Evolutionary conservation across 805 yeast genomes (phyloP), one percentile per base, ranked within the genome.

Genomic region (Candida lessepsii): DNA sequence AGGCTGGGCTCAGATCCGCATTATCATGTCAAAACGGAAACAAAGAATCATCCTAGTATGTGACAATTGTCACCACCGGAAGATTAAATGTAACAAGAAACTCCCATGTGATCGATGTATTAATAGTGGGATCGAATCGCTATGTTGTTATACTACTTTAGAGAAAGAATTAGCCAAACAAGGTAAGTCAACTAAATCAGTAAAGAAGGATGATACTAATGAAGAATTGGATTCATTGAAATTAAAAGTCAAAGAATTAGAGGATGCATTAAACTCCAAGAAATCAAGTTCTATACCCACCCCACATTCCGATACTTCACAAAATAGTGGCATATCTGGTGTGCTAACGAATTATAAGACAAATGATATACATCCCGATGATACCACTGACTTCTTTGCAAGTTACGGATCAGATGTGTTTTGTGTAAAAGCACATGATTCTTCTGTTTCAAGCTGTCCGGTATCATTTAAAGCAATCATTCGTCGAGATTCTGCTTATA

Each of bases 31-130:
- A 14, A 29, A 40, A 27, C 67, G 60, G 45, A 58, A 76, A 37
- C 64, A 69, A 30, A 61, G 78, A 35, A 60, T 67, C 43, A 63
- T 73, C 0, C 47, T 75, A 7, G 72, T 74, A 0, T 75, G 80
- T 47, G 67, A 65, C 18, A 65, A 66, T 28, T 75, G 80, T 44
- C 61, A 75, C 14, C 65, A 60, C 50, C 57, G 74, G 31, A 75
- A 75, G 49, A 71, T 71, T 26, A 73, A 72, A 50, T 65, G 70
- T 44, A 67, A 65, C 40, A 51, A 62, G 15, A 44, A 57, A 10
- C 49, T 55, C 29, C 69, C 71, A 3, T 64, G 69, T 41, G 49
- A 57, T 19, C 44, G 53, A 28, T 54, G 58, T 35, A 40, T 21
- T n/a, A 34, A 11, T 15, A 29, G 47, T n/a, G 49, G 49, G 3